Conservation (phyloP, 768 basidiomycete genomes). For the Boletellus emodensis region DNA sequence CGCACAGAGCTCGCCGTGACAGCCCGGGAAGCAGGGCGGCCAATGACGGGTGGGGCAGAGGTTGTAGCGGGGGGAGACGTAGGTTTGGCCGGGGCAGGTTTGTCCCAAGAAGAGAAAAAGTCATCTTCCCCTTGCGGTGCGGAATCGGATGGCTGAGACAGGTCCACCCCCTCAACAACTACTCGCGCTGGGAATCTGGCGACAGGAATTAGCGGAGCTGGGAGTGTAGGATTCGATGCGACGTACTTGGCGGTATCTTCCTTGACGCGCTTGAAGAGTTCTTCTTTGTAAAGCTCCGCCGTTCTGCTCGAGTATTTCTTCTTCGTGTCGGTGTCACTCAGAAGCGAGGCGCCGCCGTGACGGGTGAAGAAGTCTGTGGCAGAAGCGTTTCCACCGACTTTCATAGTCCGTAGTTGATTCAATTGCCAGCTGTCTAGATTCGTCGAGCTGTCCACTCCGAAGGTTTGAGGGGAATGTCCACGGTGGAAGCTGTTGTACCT, state of each 20-base stretch:
- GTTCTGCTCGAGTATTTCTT: conserved; percentile 84
- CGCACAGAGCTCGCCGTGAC: conserved; percentile 62
- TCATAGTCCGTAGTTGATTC: conserved; percentile 89
- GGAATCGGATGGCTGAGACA: conserved; percentile 35
- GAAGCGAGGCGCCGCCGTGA: conserved; percentile 70
- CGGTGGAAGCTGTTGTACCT: conserved; percentile 24
- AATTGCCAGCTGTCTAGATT: conserved; percentile 96
- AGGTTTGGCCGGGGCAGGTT: conserved; percentile 58
- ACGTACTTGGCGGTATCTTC: conserved; percentile 70
- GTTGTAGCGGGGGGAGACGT: conserved; percentile 48
- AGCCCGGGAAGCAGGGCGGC: conserved; percentile 55
- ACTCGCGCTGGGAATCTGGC: conserved; percentile 73
- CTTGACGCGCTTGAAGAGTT: conserved; percentile 72
- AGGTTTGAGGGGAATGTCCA: conserved; percentile 10
- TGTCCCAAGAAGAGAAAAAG: conserved; percentile 97
- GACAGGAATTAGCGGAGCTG: neutral
- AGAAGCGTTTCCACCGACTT: conserved; percentile 87
- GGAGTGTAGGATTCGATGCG: neutral
- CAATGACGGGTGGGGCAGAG: conserved; percentile 55
- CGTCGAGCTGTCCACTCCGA: conserved; percentile 64
- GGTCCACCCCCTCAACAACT: conserved; percentile 76
- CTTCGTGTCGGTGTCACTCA: conserved; percentile 74
- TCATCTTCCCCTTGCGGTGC: conserved; percentile 69
- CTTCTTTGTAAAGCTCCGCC: conserved; percentile 90
- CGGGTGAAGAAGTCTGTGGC: conserved; percentile 88